Percentiles rank a stretch among this genome's conserved stretches.
These are phyloP conservation scores for Kwoniella shandongensis DNA, from an alignment of 768 basidiomycete genomes.

Conservation along the genomic window DNA sequence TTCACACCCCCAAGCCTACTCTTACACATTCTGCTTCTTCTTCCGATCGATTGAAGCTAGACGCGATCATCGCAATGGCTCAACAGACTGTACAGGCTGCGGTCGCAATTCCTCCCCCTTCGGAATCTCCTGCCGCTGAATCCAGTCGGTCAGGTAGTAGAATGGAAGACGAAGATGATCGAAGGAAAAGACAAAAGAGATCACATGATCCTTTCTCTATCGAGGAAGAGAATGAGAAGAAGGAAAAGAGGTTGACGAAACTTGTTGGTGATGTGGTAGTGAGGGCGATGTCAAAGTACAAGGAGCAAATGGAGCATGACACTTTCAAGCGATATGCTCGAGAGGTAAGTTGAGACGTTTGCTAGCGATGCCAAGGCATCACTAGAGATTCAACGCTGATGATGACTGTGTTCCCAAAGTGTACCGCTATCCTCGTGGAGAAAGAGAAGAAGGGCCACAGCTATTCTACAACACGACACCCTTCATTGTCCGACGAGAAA, in stretches of 20 bases:
- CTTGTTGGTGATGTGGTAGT: constrained; percentile 88
- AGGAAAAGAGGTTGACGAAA: constrained; percentile 77
- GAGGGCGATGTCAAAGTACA: constrained; percentile 86
- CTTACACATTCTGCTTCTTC: constrained; percentile 18
- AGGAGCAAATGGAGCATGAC: constrained; percentile 68
- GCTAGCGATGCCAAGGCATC: no score
- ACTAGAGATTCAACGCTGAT: no score
- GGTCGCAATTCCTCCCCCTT: constrained; percentile 3
- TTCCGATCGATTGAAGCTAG: constrained; percentile 37
- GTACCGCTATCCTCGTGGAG: constrained; percentile 81
- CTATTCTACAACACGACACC: constrained; percentile 65
- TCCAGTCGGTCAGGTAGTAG: constrained; percentile 31
- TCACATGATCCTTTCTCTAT: constrained; percentile 10
- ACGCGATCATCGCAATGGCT: constrained; percentile 55
- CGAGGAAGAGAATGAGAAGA: constrained; percentile 28
- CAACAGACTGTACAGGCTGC: constrained; percentile 38
- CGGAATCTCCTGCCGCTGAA: constrained; percentile 27
- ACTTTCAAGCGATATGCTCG: constrained; percentile 93
- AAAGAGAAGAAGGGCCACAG: constrained; percentile 90
- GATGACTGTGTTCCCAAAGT: constrained; percentile 62
- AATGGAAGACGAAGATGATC: constrained; percentile 35
- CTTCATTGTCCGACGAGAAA: constrained; percentile 83
- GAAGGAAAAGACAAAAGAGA: constrained; percentile 58
- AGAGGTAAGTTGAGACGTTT: constrained; percentile 67
- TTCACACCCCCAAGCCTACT: constrained; percentile 11